These are phyloP conservation scores for Beauveria scarabaeidicola DNA, from an alignment of 2,329 filamentous ascomycete species.

Conservation along the genomic window DNA sequence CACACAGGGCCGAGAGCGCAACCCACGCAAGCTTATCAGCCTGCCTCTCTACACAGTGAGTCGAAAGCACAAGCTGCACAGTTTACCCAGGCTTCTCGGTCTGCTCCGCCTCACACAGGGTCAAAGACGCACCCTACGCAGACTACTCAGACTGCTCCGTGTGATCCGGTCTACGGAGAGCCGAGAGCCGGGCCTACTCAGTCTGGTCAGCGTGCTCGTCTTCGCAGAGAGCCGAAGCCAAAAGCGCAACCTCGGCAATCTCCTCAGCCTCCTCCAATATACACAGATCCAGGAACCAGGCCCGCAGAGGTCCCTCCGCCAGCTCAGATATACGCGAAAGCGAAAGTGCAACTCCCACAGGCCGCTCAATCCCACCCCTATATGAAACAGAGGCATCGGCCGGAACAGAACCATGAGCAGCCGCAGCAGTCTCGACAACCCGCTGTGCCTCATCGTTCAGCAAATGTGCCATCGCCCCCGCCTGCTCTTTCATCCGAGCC, in stretches of 20 bases:
- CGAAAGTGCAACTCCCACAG: neutral
- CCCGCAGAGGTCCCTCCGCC: neutral
- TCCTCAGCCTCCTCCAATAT: neutral
- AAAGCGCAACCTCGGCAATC: neutral
- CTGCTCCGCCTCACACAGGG: no score
- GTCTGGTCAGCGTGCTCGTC: no score
- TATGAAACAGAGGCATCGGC: neutral
- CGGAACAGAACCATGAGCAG: neutral
- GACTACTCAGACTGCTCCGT: no score
- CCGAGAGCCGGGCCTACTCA: no score
- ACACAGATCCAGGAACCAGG: neutral
- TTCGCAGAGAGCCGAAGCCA: neutral
- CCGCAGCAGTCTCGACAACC: neutral
- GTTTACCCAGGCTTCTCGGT: neutral
- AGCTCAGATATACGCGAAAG: no score
- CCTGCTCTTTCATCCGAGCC: neutral
- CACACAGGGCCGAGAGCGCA: neutral
- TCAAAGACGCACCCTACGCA: no score
- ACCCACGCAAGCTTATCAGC: neutral
- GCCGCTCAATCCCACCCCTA: neutral
- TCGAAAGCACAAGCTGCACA: neutral
- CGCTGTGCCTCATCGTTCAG: neutral
- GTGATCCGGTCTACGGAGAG: no score
- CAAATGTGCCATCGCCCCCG: neutral
- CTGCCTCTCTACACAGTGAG: neutral